phyloP scores from a whole-genome alignment of 176 grass and related monocot genomes.

The Oropetium thomaeum region DNA sequence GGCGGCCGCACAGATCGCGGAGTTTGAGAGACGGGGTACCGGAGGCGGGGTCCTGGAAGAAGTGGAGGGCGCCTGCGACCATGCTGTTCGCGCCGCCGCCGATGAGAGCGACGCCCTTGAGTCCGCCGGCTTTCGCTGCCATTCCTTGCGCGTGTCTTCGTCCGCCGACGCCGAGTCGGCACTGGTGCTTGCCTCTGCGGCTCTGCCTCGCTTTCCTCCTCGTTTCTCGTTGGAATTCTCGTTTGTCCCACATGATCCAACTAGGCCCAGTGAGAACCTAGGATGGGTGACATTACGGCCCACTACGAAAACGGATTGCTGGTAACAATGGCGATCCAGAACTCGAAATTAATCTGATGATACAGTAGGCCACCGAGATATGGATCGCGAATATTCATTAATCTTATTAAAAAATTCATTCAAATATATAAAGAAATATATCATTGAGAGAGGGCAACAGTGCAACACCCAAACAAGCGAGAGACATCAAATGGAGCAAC shows the following conservation, averaged over 20 bases:
- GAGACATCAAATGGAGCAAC: too few relatives aligned
- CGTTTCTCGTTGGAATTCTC: background rate
- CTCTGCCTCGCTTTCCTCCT: background rate
- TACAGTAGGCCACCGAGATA: background rate
- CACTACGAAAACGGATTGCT: background rate
- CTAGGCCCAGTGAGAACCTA: background rate
- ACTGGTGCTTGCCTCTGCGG: background rate
- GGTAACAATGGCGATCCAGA: background rate
- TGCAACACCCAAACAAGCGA: too few relatives aligned
- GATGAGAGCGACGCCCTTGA: slow-evolving; percentile 63
- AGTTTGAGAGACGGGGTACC: background rate
- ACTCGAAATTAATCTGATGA: too few relatives aligned
- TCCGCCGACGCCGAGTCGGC: background rate
- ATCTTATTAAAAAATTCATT: too few relatives aligned
- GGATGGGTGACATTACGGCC: background rate
- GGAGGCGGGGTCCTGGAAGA: slow-evolving; percentile 40
- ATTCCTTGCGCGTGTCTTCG: slow-evolving; percentile 17
- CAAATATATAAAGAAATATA: too few relatives aligned
- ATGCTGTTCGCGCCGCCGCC: slow-evolving; percentile 36
- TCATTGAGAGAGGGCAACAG: too few relatives aligned
- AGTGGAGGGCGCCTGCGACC: slow-evolving; percentile 39
- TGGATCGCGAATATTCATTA: background rate
- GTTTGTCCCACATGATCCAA: background rate
- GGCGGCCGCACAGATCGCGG: too few relatives aligned
- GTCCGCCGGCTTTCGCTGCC: slow-evolving; percentile 37